A percentile compares a stretch with the other conserved stretches of the same genome.
phyloP scores from a whole-genome alignment of 2,329 filamentous ascomycete genomes.

The Fusarium coicis region DNA sequence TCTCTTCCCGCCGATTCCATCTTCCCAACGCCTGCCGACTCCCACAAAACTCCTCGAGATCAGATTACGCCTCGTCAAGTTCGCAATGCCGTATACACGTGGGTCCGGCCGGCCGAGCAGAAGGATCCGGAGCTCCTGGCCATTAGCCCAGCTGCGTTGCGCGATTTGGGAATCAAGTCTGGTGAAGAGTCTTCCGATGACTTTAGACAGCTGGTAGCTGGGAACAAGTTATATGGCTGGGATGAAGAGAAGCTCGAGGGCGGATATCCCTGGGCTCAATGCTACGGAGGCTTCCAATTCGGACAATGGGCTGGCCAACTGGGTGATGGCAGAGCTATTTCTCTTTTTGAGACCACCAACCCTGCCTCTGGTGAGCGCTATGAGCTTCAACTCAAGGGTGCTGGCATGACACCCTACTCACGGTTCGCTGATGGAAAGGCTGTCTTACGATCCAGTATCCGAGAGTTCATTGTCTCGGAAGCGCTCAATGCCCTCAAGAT shows the following conservation, averaged over 20 bases:
- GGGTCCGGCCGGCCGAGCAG: slow-evolving; percentile 82
- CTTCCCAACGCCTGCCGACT: slow-evolving; percentile 83
- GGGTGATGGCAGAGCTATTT: slow-evolving; percentile 94
- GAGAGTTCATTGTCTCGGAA: slow-evolving; percentile 94
- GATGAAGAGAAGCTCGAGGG: slow-evolving; percentile 72
- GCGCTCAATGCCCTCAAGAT: slow-evolving; percentile 86
- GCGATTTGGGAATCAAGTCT: slow-evolving; percentile 79
- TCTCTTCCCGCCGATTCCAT: slow-evolving; percentile 78
- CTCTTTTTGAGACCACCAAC: slow-evolving; percentile 89
- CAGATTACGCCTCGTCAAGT: slow-evolving; percentile 84
- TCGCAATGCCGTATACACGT: slow-evolving; percentile 87
- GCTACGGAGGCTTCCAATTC: slow-evolving; percentile 86
- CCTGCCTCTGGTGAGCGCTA: slow-evolving; percentile 77
- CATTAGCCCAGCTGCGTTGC: slow-evolving; percentile 81
- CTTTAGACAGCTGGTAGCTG: slow-evolving; percentile 81
- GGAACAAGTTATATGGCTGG: slow-evolving; percentile 85
- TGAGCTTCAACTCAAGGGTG: slow-evolving; percentile 94
- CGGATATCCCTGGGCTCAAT: slow-evolving; percentile 97
- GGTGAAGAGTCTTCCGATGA: slow-evolving; percentile 76
- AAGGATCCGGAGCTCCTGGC: slow-evolving; percentile 81
- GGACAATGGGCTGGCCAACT: slow-evolving; percentile 96
- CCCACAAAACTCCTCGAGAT: slow-evolving; percentile 82
- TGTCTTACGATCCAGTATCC: slow-evolving; percentile 89
- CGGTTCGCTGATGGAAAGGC: slow-evolving; percentile 97
- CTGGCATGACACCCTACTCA: slow-evolving; percentile 92